Evolutionary conservation across 805 yeast species (phyloP), one percentile per base, ranked within the genome.

Genomic region (Metschnikowia drakensbergensis): DNA sequence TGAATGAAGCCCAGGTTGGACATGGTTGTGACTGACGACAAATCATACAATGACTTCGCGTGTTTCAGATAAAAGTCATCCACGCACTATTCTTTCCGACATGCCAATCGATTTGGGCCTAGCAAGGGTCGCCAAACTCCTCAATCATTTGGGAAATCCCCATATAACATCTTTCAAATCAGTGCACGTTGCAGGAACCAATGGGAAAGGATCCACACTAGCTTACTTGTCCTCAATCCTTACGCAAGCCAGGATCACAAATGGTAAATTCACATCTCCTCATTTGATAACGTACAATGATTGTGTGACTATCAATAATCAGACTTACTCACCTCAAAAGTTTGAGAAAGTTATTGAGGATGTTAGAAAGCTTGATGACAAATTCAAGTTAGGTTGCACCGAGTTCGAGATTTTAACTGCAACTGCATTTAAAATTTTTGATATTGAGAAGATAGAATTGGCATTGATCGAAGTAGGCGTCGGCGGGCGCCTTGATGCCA

Each of bases 111-210:
- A 71, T 48, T 56, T 73, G 37, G 74, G 74, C 6, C 60, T 73
- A 17, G 50, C 66, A 3, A 57, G 77, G 42, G 62, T 73, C 6
- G 45, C 59, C 3, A 59, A 55, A 39, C 63, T 73, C 25, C 64
- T 73, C 6, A 54, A 54, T 26, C 59, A 60, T 33, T 68, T 90
- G 22, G 89, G 88, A 0, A 79, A 82, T 57, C 97, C 96, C 0
- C 94, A 88, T 35, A 57, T 64, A 8, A 52, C 62, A 11, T 57
- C 68, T 4, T 81, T 81, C 59, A 79, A 80, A 52, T 82, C 89
- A 0, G 71, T 94, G n/a, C 99, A 94, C 61, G 77, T 94, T 3
- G 97, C 97, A 0, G 99, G 99, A 0, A 92, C 99, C 6, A 92
- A 92, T 62, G 99, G 99, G 0, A 92, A 92, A 61, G 99, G 99